A percentile compares a stretch with the other conserved stretches of the same genome.
Evolutionary conservation across 176 grass and related monocot genomes (phyloP).

Genomic region (Aegilops umbellulata): DNA sequence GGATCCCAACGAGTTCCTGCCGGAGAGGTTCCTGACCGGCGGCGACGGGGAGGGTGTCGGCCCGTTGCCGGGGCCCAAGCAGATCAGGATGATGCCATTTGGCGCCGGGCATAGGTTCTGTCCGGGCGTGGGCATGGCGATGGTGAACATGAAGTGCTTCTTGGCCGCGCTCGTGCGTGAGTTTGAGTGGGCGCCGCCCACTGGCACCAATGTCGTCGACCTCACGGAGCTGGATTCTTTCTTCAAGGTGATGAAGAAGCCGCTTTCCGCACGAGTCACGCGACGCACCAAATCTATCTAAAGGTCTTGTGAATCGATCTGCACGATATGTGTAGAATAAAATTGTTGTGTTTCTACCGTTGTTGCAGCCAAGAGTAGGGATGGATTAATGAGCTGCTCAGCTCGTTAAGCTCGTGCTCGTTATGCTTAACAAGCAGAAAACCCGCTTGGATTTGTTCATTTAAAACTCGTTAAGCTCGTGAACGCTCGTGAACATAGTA

Average conservation of each 20-base stretch:
- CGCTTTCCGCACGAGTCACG: not conserved
- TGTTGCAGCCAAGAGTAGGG: too few relatives aligned
- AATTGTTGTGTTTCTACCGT: too few relatives aligned
- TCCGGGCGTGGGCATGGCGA: not conserved
- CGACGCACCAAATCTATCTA: not conserved
- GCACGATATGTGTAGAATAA: too few relatives aligned
- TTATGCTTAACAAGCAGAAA: too few relatives aligned
- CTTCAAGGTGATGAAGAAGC: not conserved
- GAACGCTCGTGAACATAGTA: too few relatives aligned
- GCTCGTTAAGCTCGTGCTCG: too few relatives aligned
- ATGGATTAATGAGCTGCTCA: too few relatives aligned
- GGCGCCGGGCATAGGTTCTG: not conserved
- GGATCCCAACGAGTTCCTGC: conserved; percentile 36
- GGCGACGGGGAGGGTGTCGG: not conserved
- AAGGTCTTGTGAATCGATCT: too few relatives aligned
- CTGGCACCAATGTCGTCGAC: not conserved
- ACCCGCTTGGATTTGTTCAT: too few relatives aligned
- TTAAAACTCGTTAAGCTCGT: too few relatives aligned
- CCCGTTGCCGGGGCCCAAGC: not conserved
- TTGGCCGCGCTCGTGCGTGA: not conserved
- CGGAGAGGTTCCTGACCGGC: conserved; percentile 53
- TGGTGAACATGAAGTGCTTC: conserved; percentile 5
- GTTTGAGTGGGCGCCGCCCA: not conserved
- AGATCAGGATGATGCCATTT: not conserved
- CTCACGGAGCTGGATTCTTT: not conserved